Base-by-base conservation (phyloP, 2,329 filamentous ascomycete species). In the Colletotrichum sidae region DNA sequence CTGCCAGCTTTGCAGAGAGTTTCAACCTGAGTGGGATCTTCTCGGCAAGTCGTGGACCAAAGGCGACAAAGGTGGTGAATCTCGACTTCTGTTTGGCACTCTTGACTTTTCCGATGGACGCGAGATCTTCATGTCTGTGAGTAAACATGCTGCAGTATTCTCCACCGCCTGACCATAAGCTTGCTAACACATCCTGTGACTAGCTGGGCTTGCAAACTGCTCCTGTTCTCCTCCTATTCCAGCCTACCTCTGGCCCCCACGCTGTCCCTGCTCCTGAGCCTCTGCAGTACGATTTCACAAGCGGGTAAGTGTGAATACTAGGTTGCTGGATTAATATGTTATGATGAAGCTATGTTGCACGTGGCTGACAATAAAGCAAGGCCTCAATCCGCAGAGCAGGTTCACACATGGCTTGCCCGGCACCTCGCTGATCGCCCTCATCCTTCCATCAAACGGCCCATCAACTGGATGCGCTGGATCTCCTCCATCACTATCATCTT, bases 171-270 rank as follows among this genome's bases (percentile, higher is more conserved):
- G n/a, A 10, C 8, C 35, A 3, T 12, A 6, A 41, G n/a, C 11
- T 17, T 15, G 34, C 69, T 69, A 50, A 69, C 46, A 51, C 37
- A n/a, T 25, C 49, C 10, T 8, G n/a, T 38, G 12, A 15, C 33
- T 53, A 98, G 95, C 87, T 98, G 71, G 90, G 92, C 79, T 89
- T 99, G 46, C 93, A 97, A 89, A 97, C 95, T 51, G 96, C 96
- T 7, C 96, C 96, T 2, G 91, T 98, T 44, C 85, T 99, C 47
- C 82, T 97, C 49, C 83, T 97, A 70, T 98, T 96, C 83, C 92
- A 88, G 68, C 93, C 96, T 33, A 97, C 94, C 6, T 80, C 85
- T 60, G 96, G 96, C 15, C 91, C 92, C 34, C 87, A 93, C 77
- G 94, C 95, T 55, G 90, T 88, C 70, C 74, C 87, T 50, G 88